Evolutionary conservation across 257 asterid species (phyloP).

Genomic region (Vinca minor): DNA sequence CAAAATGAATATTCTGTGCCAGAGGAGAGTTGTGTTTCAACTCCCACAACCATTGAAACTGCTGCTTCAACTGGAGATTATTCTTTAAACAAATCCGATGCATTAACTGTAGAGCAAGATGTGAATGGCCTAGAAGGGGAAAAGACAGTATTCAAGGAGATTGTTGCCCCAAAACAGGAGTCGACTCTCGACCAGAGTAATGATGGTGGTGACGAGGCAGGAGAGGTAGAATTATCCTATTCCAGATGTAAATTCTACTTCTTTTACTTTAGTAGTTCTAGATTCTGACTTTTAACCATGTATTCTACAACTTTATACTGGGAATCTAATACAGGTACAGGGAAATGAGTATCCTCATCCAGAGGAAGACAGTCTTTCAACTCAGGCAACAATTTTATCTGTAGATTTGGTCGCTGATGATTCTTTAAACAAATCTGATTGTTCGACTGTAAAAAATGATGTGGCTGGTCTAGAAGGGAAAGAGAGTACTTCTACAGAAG

Average conservation of each 20-base stretch:
- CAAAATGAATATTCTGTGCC: too few species aligned
- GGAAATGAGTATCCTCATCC: background rate
- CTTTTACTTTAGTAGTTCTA: background rate
- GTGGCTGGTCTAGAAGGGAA: background rate
- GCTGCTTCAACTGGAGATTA: too few species aligned
- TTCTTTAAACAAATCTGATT: conserved; percentile 1
- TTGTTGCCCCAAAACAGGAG: conserved; percentile 17
- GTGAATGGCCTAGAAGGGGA: background rate
- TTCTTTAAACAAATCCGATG: too few species aligned
- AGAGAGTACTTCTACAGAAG: conserved; percentile 5
- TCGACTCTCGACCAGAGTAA: background rate
- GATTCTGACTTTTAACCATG: conserved; percentile 2
- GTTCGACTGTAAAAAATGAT: conserved; percentile 17
- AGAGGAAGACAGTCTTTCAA: background rate
- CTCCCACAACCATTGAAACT: too few species aligned
- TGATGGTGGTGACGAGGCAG: background rate
- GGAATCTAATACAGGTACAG: background rate
- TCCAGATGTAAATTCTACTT: background rate
- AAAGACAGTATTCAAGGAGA: conserved; percentile 4
- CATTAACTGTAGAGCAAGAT: too few species aligned
- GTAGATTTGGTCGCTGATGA: background rate
- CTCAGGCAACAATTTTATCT: background rate
- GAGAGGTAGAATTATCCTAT: background rate
- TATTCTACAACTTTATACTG: background rate
- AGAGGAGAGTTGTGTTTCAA: too few species aligned